Evolutionary conservation across 139 green algal genomes (phyloP), one percentile per base, ranked within the genome.

Genomic region (Chlorella vulgaris): DNA sequence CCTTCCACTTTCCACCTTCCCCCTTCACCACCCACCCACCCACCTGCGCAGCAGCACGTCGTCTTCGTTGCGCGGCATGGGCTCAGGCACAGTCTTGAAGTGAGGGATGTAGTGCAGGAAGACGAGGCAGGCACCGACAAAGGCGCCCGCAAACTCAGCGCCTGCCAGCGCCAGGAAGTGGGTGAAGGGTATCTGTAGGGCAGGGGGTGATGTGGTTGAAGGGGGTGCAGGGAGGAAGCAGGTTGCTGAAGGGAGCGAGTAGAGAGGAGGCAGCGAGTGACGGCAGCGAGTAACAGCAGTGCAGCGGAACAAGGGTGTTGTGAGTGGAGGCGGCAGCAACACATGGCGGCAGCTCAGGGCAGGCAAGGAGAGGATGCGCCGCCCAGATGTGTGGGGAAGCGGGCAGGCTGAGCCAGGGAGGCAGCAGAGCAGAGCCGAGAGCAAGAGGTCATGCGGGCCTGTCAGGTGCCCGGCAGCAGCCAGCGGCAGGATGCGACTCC

Each of bases 91-190:
- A 3, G 82, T 91, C 29, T 89, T 89, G 81, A 92, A 93, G 69
- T 93, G 90, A 2, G 90, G 90, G 35, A 90, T 73, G 61, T 84
- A 93, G 80, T 86, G 85, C 6, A 93, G 38, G 82, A 86, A 93
- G n/a, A 92, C 85, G 22, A 79, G 73, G 38, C 38, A 79, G 24
- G 73, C 73, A 24, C 73, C 73, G 28, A 93, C 4, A 53, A 93
- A 91, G 24, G 85, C 84, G 22, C 89, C 89, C 4, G 84, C 29
- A 67, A 90, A 83, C 74, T 93, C 77, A 19, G 42, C 60, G 24
- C 51, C 77, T 8, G 68, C 70, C n/a, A 88, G 63, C 18, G 76
- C 87, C 5, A 88, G 39, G 38, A 90, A 87, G 1, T 86, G 80
- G 15, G 58, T 74, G 61, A 70, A 74, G 26, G 62, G 24, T 24